phyloP scores from a whole-genome alignment of 2,329 filamentous ascomycete genomes.

The Annulohypoxylon truncatum region DNA sequence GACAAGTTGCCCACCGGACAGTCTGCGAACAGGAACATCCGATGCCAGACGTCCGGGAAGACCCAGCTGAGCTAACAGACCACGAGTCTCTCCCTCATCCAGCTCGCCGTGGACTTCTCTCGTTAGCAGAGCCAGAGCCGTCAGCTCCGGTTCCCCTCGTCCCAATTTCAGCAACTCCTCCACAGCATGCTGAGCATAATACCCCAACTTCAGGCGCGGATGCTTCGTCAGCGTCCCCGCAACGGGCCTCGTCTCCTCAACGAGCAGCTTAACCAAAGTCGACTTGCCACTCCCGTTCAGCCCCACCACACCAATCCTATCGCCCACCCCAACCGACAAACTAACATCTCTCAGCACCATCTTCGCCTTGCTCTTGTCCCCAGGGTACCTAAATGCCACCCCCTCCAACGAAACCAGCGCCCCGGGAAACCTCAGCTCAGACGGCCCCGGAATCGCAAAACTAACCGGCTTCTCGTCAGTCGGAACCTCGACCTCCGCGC shows the following conservation, averaged over 20 bases:
- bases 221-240: constrained; percentile 73
- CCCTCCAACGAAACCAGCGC: constrained; percentile 78
- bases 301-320: constrained; percentile 79
- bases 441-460: constrained; percentile 70
- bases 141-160: constrained; percentile 62
- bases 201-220: constrained; percentile 75
- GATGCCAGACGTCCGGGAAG: constrained; percentile 77
- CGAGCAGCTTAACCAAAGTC: constrained; percentile 78
- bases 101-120: constrained; percentile 63
- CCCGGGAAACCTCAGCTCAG: constrained; percentile 79
- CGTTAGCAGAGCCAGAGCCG: constrained; percentile 73
- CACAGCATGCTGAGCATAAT: constrained; percentile 84
- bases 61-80: constrained; percentile 74
- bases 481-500: constrained; percentile 79
- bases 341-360: constrained; percentile 71
- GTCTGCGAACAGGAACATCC: constrained; percentile 76
- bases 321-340: constrained; percentile 77
- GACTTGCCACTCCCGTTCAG: constrained; percentile 87
- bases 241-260: constrained; percentile 68
- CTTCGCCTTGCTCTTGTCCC: constrained; percentile 45
- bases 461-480: constrained; percentile 69
- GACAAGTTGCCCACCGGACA: constrained; percentile 84
- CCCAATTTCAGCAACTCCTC: constrained; percentile 72
- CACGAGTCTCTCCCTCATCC: constrained; percentile 75
- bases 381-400: constrained; percentile 72